A percentile compares a stretch with the other conserved stretches of the same genome.
These are phyloP conservation scores for Fusarium hostae DNA, from an alignment of 2,329 filamentous ascomycete genomes.

Conservation along the genomic window DNA sequence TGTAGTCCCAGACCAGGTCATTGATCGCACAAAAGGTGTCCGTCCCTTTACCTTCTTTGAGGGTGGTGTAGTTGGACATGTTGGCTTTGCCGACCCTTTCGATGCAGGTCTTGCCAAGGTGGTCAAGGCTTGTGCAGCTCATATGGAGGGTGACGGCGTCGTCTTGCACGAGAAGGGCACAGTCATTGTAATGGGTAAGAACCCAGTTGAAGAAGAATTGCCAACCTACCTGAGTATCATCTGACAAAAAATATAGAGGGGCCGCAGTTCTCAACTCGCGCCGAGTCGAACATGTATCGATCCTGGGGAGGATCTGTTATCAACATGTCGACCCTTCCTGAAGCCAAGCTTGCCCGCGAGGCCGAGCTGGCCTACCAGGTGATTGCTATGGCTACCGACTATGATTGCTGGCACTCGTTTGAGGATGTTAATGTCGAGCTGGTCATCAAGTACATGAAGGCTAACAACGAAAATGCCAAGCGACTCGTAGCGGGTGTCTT, in stretches of 20 bases:
- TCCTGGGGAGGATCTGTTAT: constrained; percentile 93
- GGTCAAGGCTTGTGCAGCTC: constrained; percentile 78
- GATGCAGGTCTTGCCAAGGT: constrained; percentile 81
- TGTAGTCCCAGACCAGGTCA: constrained; percentile 94
- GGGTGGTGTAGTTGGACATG: constrained; percentile 89
- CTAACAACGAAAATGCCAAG: constrained; percentile 89
- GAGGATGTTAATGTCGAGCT: constrained; percentile 93
- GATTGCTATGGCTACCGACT: constrained; percentile 99
- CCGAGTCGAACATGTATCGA: constrained; percentile 95
- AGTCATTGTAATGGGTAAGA: constrained; percentile 86
- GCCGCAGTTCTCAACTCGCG: constrained; percentile 96
- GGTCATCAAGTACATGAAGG: constrained; percentile 96
- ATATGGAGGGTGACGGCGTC: constrained; percentile 85
- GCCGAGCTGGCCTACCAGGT: constrained; percentile 97
- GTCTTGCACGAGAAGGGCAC: constrained; percentile 85
- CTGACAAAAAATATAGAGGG: constrained; percentile 71
- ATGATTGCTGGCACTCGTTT: constrained; percentile 94
- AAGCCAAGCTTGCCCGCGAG: constrained; percentile 95
- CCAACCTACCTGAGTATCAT: constrained; percentile 17
- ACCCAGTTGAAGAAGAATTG: neutral
- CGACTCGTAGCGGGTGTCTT: constrained; percentile 87
- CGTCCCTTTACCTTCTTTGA: constrained; percentile 97
- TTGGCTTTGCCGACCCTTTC: constrained; percentile 96
- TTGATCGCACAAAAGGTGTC: constrained; percentile 96
- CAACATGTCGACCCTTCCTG: constrained; percentile 97